Percentiles rank a stretch among this genome's conserved stretches.
Conservation (phyloP, 805 yeast species). For the Ogataea dorogensis region DNA sequence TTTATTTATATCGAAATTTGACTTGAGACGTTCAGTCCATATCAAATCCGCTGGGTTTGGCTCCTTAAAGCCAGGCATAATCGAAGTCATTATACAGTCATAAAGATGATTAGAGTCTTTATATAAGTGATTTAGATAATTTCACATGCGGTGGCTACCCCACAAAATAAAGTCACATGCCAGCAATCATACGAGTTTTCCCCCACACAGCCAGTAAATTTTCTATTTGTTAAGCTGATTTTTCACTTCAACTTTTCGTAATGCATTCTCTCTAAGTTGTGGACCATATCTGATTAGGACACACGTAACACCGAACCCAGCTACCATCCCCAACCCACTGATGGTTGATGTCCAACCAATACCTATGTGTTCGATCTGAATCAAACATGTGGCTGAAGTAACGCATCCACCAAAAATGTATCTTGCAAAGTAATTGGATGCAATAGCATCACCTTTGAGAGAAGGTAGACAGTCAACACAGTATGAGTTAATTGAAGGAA, state of each 20-base stretch:
- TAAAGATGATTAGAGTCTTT: background rate
- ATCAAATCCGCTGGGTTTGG: slow-evolving; percentile 39
- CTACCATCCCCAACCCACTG: slow-evolving; percentile 42
- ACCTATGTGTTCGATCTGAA: slow-evolving; percentile 47
- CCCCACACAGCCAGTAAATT: slow-evolving; percentile 5
- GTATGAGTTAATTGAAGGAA: slow-evolving; percentile 55
- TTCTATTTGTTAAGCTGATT: slow-evolving; percentile 2
- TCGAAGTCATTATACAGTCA: slow-evolving; percentile 42
- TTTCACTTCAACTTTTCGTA: slow-evolving; percentile 6
- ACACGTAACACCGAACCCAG: slow-evolving; percentile 36
- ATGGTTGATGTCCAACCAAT: slow-evolving; percentile 58
- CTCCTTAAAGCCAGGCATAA: slow-evolving; percentile 26
- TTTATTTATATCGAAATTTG: slow-evolving; percentile 42
- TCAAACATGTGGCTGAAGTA: slow-evolving; percentile 48
- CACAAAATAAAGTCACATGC: slow-evolving; percentile 14
- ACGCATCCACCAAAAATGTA: slow-evolving; percentile 48
- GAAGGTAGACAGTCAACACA: slow-evolving; percentile 59
- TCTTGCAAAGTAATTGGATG: slow-evolving; percentile 50
- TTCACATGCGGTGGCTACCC: slow-evolving; percentile 12
- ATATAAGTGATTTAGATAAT: slow-evolving; percentile 1
- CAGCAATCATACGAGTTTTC: slow-evolving; percentile 1
- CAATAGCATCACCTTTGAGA: slow-evolving; percentile 54
- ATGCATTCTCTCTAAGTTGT: slow-evolving; percentile 29
- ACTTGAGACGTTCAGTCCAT: slow-evolving; percentile 45
- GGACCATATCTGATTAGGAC: slow-evolving; percentile 42